Evolutionary conservation across 495 filamentous ascomycete genomes (phyloP).

Genomic region (Aspergillus homomorphus): DNA sequence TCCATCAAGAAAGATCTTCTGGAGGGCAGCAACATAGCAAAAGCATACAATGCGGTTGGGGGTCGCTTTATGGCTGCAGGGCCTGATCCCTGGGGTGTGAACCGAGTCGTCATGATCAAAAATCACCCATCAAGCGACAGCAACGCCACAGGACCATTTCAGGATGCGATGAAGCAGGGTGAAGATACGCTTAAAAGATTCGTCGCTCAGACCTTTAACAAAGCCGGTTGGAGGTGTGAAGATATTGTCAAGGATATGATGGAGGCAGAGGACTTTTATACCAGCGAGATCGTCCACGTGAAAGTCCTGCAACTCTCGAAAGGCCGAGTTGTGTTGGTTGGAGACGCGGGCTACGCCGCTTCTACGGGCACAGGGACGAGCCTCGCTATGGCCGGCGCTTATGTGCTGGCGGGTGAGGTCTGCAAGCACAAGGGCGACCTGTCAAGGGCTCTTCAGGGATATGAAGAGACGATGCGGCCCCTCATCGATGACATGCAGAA

Average conservation of each 20-base stretch:
- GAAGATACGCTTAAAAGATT: constrained; percentile 29
- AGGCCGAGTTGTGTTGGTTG: constrained; percentile 50
- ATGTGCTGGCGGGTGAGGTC: constrained; percentile 54
- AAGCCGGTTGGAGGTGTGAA: constrained; percentile 43
- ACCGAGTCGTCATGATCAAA: background rate
- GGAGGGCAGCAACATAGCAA: constrained; percentile 29
- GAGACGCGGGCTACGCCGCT: constrained; percentile 52
- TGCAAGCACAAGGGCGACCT: constrained; percentile 21
- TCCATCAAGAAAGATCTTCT: constrained; percentile 37
- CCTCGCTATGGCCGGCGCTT: constrained; percentile 44
- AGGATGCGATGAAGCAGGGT: background rate
- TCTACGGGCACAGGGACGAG: constrained; percentile 52
- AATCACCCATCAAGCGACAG: background rate
- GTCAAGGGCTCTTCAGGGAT: constrained; percentile 22
- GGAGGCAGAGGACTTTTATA: constrained; percentile 48
- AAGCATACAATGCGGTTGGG: background rate
- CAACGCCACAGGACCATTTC: background rate
- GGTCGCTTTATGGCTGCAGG: background rate
- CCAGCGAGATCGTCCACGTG: constrained; percentile 39
- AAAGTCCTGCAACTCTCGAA: constrained; percentile 42
- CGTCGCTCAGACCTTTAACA: constrained; percentile 30
- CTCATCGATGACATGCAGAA: constrained; percentile 31
- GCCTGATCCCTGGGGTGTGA: background rate
- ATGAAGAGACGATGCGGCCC: constrained; percentile 28
- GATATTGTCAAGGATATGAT: constrained; percentile 42